Evolutionary conservation across 2,329 filamentous ascomycete genomes (phyloP), one percentile per base, ranked within the genome.

Genomic region (Fusarium camptoceras): DNA sequence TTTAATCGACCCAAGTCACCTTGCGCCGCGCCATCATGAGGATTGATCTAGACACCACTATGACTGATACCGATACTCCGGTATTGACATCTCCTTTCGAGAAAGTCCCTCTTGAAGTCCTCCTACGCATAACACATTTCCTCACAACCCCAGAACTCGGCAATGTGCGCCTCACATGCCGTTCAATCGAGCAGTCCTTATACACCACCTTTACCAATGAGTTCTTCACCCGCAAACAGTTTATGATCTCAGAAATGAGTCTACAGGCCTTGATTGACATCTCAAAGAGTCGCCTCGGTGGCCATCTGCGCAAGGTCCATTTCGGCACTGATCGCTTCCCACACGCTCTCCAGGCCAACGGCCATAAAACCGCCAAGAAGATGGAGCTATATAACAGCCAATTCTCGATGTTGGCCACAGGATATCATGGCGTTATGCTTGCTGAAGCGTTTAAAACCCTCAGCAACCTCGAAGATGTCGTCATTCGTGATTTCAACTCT

Each of bases 151-250:
- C 77, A 0, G 88, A 91, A 10, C 83, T 91, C 20, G 82, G 85
- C 61, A 76, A 78, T 15, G 75, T 91, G 10, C 88, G 90, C 9
- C 78, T 84, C 18, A 83, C 83, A 5, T 90, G 88, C 79, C 87
- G 84, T 58, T 76, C 81, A 20, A 74, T 89, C 15, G 88, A 91
- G 74, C 78, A 78, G 22, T 79, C 81, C 3, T 79, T 91, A 15
- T 87, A 87, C 76, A 80, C 83, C 50, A 81, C 81, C 34, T 92
- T 91, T 70, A 81, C 85, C 28, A 80, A 80, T 25, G 88, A 91
- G 67, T 92, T 90, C 81, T 92, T 92, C 78, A 82, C 80, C 53
- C 88, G 88, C 76, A 87, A 86, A 72, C 89, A 91, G 73, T 92
- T 91, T 78, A 89, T 90, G 86, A 74, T 91, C 56, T 85, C 84